Evolutionary conservation across 805 yeast genomes (phyloP).

Genomic region (Saccharomycopsis fermentans): DNA sequence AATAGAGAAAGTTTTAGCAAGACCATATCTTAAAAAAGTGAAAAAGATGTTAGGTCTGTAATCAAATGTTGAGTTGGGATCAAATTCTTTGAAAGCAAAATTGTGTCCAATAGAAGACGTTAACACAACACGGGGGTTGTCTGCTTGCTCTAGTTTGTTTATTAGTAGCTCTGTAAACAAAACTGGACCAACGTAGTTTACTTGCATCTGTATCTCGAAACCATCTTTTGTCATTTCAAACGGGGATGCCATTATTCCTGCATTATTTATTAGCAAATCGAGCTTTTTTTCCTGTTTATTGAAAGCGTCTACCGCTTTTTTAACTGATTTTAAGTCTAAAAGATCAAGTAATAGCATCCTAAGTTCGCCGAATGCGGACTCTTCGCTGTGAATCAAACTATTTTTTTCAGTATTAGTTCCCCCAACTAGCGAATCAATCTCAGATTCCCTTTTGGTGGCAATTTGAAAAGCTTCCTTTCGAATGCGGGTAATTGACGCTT

Average conservation of each 20-base stretch:
- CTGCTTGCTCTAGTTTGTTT: conserved; percentile 1
- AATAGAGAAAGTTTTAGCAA: conserved; percentile 69
- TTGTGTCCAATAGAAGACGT: conserved; percentile 59
- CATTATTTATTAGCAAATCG: conserved; percentile 62
- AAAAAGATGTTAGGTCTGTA: conserved; percentile 56
- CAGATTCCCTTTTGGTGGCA: not conserved
- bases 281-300: conserved; percentile 34
- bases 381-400: not conserved
- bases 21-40: conserved; percentile 69
- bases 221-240: conserved; percentile 52
- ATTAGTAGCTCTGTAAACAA: conserved; percentile 52
- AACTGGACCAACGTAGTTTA: conserved; percentile 69
- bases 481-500: conserved; percentile 46
- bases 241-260: conserved; percentile 77
- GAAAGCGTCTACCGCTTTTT: conserved; percentile 33
- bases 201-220: conserved; percentile 72
- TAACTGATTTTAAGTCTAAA: conserved; percentile 29
- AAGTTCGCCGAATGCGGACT: conserved; percentile 39
- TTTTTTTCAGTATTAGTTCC: not conserved
- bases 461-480: conserved; percentile 38
- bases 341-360: conserved; percentile 47
- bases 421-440: not conserved
- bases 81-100: conserved; percentile 38
- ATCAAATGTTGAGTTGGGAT: conserved; percentile 40
- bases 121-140: conserved; percentile 39